phyloP scores from a whole-genome alignment of 2,329 filamentous ascomycete genomes.

The Pseudogymnoascus sp. region DNA sequence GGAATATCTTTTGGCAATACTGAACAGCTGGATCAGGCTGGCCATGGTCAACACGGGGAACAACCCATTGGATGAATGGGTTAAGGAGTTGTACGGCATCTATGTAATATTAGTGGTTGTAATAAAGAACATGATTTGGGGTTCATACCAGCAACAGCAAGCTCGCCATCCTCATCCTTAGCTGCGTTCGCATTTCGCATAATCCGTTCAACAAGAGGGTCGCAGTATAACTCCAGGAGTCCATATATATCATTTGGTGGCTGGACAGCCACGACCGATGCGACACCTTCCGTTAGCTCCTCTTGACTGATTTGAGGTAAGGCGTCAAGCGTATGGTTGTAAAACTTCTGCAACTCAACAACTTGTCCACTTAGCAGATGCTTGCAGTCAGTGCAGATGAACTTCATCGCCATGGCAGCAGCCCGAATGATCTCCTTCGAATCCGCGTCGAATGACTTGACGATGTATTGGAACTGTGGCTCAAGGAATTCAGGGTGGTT shows the following conservation, averaged over 20 bases:
- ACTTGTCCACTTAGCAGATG: conserved; percentile 78
- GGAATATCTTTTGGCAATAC: conserved; percentile 93
- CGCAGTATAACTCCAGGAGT: conserved; percentile 85
- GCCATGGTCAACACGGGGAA: conserved; percentile 64
- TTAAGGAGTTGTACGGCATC: conserved; percentile 91
- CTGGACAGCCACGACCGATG: conserved; percentile 82
- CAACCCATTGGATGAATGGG: conserved; percentile 72
- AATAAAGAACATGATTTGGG: neutral
- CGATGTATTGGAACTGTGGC: conserved; percentile 90
- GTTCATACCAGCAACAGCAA: conserved; percentile 70
- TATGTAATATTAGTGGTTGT: conserved; percentile 26
- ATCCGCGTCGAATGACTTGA: conserved; percentile 79
- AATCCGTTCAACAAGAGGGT: conserved; percentile 77
- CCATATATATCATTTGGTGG: conserved; percentile 72
- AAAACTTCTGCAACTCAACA: conserved; percentile 82
- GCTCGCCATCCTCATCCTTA: conserved; percentile 72
- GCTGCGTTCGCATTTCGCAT: conserved; percentile 84
- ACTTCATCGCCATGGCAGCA: conserved; percentile 89
- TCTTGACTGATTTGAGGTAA: conserved; percentile 83
- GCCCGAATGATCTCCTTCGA: conserved; percentile 89
- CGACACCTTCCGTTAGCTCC: conserved; percentile 92
- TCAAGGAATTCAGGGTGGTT: conserved; percentile 88
- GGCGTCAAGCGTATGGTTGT: conserved; percentile 79
- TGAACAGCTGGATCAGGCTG: conserved; percentile 85
- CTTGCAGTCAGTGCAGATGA: conserved; percentile 93